phyloP scores from a whole-genome alignment of 1,139 yeast genomes.

The Geotrichum candidum region DNA sequence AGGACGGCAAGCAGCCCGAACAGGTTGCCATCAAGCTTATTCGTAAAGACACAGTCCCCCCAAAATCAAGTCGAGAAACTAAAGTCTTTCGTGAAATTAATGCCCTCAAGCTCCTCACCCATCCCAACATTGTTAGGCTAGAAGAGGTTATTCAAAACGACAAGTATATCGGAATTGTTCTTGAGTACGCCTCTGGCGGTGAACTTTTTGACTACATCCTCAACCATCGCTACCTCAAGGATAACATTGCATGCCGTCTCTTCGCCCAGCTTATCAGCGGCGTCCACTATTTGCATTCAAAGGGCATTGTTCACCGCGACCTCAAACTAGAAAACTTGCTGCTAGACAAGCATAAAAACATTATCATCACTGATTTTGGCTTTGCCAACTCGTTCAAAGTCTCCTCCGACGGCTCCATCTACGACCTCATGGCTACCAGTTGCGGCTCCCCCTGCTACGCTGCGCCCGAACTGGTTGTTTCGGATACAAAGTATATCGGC shows the following conservation, averaged over 20 bases:
- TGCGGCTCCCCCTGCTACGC: conserved; percentile 99
- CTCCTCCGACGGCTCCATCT: conserved; percentile 29
- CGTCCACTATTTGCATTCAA: conserved; percentile 81
- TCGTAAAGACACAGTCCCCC: conserved; percentile 72
- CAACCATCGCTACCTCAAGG: conserved; percentile 80
- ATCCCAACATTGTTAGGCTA: conserved; percentile 86
- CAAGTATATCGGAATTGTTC: conserved; percentile 89
- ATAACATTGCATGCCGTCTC: conserved; percentile 67
- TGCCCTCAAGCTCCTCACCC: conserved; percentile 76
- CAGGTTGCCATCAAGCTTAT: conserved; percentile 85
- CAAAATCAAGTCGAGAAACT: conserved; percentile 77
- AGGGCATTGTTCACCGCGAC: conserved; percentile 78
- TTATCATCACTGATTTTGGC: conserved; percentile 77
- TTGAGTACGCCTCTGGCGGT: conserved; percentile 96
- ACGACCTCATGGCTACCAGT: conserved; percentile 84
- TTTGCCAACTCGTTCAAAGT: conserved; percentile 76
- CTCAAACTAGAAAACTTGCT: conserved; percentile 64
- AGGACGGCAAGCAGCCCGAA: conserved; percentile 34
- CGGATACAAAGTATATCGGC: conserved; percentile 86
- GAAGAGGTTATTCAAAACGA: conserved; percentile 94
- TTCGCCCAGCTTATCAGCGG: conserved; percentile 94
- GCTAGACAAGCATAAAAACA: conserved; percentile 73
- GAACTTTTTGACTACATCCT: conserved; percentile 91
- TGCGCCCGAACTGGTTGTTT: conserved; percentile 91
- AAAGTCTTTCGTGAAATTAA: conserved; percentile 91